Evolutionary conservation across 2,329 filamentous ascomycete genomes (phyloP), one percentile per base, ranked within the genome.

Genomic region (Colletotrichum sp.): DNA sequence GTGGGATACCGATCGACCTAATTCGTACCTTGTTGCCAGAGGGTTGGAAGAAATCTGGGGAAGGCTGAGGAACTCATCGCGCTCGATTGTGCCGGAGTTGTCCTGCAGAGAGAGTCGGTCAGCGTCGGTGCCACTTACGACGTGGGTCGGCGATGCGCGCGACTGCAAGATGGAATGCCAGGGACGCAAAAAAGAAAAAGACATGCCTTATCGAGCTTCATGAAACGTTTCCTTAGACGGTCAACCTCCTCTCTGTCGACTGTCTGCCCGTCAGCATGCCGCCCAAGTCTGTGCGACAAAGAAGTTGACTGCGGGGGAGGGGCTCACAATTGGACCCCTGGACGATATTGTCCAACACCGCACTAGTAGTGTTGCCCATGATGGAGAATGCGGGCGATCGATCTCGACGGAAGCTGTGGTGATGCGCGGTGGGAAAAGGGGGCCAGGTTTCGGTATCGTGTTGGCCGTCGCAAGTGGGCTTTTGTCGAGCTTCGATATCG

Each of bases 11-110:
- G 7, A 18, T 16, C 24, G 59, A 24, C 18, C 18, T 64, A 30
- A 59, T 26, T 72, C 65, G 81, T 89, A 96, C 95, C 96, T 94
- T 82, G 97, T 99, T 79, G 97, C 97, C 71, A 99, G 93, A 32
- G 97, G 97, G 87, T 99, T 99, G 65, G 96, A 98, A 72, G 96
- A 98, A 84, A 99, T 98, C 88, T 99, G 97, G 44, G 97, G 97
- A 76, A 99, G 92, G 82, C 95, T 97, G 79, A 99, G 93, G 86
- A 99, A 99, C 85, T 99, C 97, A 84, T 99, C 96, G 83, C 97
- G 96, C 87, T 99, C 97, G 87, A 99, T 98, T 64, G 97, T 99
- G 80, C 97, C 97, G 16, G 96, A 98, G 88, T 98, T 98, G 85
- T 99, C 96, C 96, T 98, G 75, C 32, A 49, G n/a, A 55, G 39